Evolutionary conservation across 2,329 filamentous ascomycete species (phyloP).

Genomic region (Thielaviopsis euricoi): DNA sequence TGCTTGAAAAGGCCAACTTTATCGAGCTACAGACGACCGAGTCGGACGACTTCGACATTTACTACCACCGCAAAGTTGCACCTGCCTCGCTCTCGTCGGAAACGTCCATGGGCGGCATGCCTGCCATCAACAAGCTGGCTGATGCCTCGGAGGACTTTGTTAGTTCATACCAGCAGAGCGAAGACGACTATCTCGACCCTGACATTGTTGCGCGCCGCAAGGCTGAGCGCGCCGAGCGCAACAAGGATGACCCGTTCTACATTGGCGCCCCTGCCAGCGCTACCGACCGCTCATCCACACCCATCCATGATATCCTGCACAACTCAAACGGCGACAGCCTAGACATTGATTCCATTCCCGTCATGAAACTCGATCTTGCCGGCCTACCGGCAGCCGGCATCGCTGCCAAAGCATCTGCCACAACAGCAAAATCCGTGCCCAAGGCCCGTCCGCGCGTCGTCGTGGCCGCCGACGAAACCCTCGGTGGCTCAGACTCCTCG

Average conservation of each 20-base stretch:
- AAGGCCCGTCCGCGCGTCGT: conserved; percentile 44
- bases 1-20: conserved; percentile 46
- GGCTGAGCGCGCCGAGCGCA: conserved; percentile 62
- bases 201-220: conserved; percentile 60
- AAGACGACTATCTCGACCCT: conserved; percentile 53
- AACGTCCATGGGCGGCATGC: conserved; percentile 24
- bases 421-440: conserved; percentile 21
- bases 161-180: conserved; percentile 40
- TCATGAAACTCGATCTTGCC: conserved; percentile 77
- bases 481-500: conserved; percentile 36
- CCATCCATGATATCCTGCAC: conserved; percentile 60
- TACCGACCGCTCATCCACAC: conserved; percentile 48
- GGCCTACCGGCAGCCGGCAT: conserved; percentile 22
- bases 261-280: conserved; percentile 38
- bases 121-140: conserved; percentile 37
- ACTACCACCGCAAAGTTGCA: conserved; percentile 42
- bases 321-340: conserved; percentile 60
- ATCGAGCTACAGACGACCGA: conserved; percentile 33
- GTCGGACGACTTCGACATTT: conserved; percentile 50
- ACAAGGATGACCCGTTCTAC: conserved; percentile 91
- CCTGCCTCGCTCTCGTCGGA: conserved; percentile 28
- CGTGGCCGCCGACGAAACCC: conserved; percentile 57
- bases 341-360: conserved; percentile 88
- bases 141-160: conserved; percentile 27
- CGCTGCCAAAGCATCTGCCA: conserved; percentile 15